A percentile compares a stretch with the other conserved stretches of the same genome.
Conservation (phyloP, 2,329 filamentous ascomycete species). For the Gaeumannomyces sp. region DNA sequence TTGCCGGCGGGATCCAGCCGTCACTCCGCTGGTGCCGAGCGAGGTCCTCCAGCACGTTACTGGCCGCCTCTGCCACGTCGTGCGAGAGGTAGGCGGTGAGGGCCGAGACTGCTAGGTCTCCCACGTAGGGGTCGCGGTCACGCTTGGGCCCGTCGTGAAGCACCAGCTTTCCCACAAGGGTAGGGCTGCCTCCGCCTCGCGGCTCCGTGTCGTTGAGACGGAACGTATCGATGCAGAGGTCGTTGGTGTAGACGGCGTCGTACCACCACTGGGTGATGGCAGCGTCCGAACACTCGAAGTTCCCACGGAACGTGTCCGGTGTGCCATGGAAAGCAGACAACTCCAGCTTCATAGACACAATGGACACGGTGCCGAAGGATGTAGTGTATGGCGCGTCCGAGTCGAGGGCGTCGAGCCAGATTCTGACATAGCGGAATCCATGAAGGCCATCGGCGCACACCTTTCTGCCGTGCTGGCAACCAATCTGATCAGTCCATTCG, state of each 20-base stretch:
- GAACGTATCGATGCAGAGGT: constrained; percentile 41
- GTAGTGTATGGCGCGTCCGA: constrained; percentile 39
- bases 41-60: constrained; percentile 44
- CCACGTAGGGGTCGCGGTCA: constrained; percentile 47
- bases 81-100: constrained; percentile 43
- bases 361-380: constrained; percentile 34
- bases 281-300: constrained; percentile 45
- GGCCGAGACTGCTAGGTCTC: constrained; percentile 43
- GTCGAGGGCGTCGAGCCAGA: constrained; percentile 37
- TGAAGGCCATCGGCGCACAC: constrained; percentile 48
- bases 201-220: constrained; percentile 42
- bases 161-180: constrained; percentile 38
- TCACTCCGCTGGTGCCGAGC: constrained; percentile 41
- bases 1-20: constrained; percentile 49
- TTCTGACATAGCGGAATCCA: constrained; percentile 45
- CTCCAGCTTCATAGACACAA: constrained; percentile 34
- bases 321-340: constrained; percentile 41
- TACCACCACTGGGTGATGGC: constrained; percentile 47
- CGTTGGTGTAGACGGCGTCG: constrained; percentile 46
- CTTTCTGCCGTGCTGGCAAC: constrained; percentile 34
- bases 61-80: constrained; percentile 30
- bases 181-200: constrained; percentile 34
- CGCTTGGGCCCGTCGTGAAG: constrained; percentile 45
- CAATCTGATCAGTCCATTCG: constrained; percentile 38
- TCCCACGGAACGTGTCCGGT: constrained; percentile 41